Conservation (phyloP, 352 stramenopile genomes). For the Phytophthora kernoviae region DNA sequence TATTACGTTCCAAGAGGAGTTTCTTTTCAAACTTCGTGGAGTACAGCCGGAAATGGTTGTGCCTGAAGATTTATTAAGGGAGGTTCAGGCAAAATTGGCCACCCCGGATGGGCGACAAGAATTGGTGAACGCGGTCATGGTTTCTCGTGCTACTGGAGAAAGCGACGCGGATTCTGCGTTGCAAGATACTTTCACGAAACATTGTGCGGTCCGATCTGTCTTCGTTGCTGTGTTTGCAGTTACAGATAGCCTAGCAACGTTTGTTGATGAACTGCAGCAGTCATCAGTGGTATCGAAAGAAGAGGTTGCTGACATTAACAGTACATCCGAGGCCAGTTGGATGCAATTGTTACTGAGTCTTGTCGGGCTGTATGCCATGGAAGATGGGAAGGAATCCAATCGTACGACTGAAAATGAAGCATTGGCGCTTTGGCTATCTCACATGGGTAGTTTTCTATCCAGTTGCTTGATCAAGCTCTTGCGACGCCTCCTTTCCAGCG, state of each 20-base stretch:
- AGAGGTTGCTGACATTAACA: constrained; percentile 17
- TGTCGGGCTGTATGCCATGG: constrained; percentile 7
- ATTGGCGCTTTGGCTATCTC: constrained; percentile 15
- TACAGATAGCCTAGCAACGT: constrained; percentile 21
- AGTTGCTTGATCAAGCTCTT: constrained; percentile 32
- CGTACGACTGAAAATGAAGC: constrained; percentile 5
- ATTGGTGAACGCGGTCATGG: not conserved
- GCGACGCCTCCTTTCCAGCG: constrained; percentile 27
- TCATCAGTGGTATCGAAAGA: constrained; percentile 8
- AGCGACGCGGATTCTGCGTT: constrained; percentile 2
- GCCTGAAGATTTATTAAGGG: constrained; percentile 7
- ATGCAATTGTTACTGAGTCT: constrained; percentile 22
- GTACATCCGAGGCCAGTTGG: constrained; percentile 20
- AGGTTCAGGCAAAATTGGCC: constrained; percentile 13
- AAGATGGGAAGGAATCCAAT: constrained; percentile 6
- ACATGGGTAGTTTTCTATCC: constrained; percentile 29
- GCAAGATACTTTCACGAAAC: constrained; percentile 13
- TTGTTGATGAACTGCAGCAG: constrained; percentile 16
- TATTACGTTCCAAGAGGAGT: constrained; percentile 36
- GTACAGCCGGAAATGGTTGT: constrained; percentile 4
- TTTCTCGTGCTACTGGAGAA: not conserved
- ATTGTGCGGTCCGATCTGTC: constrained; percentile 18
- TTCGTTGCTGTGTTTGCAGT: constrained; percentile 29
- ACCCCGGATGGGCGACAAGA: constrained; percentile 9
- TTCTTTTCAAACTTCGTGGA: constrained; percentile 35